Percentiles rank a stretch among this genome's conserved stretches.
Conservation (phyloP, 1,284 basidiomycete genomes). For the Ceratobasidium sp. region DNA sequence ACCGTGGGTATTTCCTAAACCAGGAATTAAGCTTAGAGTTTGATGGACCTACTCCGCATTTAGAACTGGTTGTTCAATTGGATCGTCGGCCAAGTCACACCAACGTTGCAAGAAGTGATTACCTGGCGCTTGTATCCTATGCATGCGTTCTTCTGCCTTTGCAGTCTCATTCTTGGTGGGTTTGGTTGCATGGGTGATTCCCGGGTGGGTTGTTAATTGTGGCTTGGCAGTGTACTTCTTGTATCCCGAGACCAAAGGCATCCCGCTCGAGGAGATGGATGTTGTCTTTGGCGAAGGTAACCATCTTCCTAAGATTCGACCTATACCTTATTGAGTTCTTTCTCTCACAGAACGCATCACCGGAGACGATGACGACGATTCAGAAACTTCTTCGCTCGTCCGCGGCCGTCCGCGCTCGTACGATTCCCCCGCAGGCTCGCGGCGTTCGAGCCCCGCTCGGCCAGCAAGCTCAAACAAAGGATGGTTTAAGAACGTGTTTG, state of each 20-base stretch:
- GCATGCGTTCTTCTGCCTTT: slow-evolving; percentile 94
- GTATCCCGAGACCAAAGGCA: slow-evolving; percentile 67
- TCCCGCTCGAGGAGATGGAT: slow-evolving; percentile 63
- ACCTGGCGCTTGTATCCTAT: slow-evolving; percentile 95
- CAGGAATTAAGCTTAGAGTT: slow-evolving; percentile 17
- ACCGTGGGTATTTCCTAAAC: slow-evolving; percentile 60
- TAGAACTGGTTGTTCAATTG: slow-evolving; percentile 88
- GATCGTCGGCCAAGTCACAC: slow-evolving; percentile 90
- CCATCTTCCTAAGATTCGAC: slow-evolving; percentile 13
- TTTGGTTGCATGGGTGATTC: slow-evolving; percentile 41
- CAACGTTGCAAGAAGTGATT: slow-evolving; percentile 89
- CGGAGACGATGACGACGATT: slow-evolving; percentile 78
- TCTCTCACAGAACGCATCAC: background rate
- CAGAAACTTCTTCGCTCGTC: slow-evolving; percentile 74
- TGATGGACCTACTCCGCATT: background rate
- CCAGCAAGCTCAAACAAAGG: slow-evolving; percentile 53
- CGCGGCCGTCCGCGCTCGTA: slow-evolving; percentile 52
- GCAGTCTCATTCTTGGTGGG: slow-evolving; percentile 85
- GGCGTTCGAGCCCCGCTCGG: slow-evolving; percentile 51
- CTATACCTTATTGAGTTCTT: slow-evolving; percentile 58
- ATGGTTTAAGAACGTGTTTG: slow-evolving; percentile 68
- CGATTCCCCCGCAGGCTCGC: slow-evolving; percentile 57
- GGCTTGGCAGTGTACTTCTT: slow-evolving; percentile 53
- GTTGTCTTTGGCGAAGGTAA: slow-evolving; percentile 65
- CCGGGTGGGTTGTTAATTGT: slow-evolving; percentile 58